Evolutionary conservation across 2,329 filamentous ascomycete genomes (phyloP), one percentile per base, ranked within the genome.

Genomic region (Ceratocystiopsis sp.): DNA sequence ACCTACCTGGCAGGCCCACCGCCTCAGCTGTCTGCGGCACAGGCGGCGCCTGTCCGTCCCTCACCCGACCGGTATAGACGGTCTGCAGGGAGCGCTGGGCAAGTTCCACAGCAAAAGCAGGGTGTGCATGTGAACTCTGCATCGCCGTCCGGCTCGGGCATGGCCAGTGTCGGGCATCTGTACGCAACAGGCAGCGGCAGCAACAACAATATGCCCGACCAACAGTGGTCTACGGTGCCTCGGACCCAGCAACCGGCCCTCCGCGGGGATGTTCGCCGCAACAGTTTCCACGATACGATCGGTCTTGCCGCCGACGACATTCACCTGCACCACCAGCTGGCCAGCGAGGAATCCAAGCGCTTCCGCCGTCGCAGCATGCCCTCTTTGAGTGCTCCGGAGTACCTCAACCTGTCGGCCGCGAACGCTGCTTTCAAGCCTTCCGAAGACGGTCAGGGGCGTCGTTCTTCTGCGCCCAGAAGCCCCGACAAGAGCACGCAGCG

Each of bases 51-150:
- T 18, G 61, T 66, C 38, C 86, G 85, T 54, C 67, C 78, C 18
- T 77, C 82, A 1, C 84, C 84, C 1, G 86, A 94, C 57, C 76
- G 89, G 46, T 95, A 95, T 58, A 74, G 86, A 53, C 79, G 86
- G 41, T 60, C 69, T 46, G 68, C n/a, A n/a, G n/a, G 21, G 21
- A 21, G 21, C 21, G 8, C 21, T 4, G 21, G 21, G 8, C 21
- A 21, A 8, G 21, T 21, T 19, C 12, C 18, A 4, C n/a, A 47
- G 35, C 51, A 56, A 32, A 54, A 49, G 42, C 54, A 55, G 45
- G 47, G 47, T 8, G 21, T 8, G 8, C 8, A 21, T 21, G 21
- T 21, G 21, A 21, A 4, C 38, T 67, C 67, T 34, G 61, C 64
- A 18, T 54, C 59, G 19, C 62, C 68, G n/a, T 69, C 69, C 18